These are phyloP conservation scores for Diplodia seriata DNA, from an alignment of 2,329 filamentous ascomycete genomes.

Conservation along the genomic window DNA sequence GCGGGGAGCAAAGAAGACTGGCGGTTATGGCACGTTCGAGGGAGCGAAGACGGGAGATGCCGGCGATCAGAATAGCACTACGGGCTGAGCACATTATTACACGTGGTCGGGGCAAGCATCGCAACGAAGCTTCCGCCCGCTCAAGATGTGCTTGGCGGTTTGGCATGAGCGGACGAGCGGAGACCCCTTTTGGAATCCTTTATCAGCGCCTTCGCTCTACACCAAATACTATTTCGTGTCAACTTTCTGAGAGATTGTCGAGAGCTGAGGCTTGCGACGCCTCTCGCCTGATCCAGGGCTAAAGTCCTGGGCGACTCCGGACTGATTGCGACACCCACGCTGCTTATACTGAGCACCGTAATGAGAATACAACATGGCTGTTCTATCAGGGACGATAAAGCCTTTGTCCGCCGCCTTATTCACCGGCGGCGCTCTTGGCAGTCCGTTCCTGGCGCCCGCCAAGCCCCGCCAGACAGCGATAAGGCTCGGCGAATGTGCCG, in stretches of 20 bases:
- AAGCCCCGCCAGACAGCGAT: conserved; percentile 9
- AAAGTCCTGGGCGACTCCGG: too few species aligned
- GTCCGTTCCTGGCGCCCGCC: neutral
- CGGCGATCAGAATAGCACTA: neutral
- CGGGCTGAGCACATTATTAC: neutral
- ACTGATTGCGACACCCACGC: neutral
- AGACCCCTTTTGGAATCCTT: neutral
- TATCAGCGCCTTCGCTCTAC: neutral
- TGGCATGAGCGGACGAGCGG: neutral
- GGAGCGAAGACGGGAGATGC: neutral
- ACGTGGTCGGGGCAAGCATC: neutral
- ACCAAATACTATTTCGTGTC: conserved; percentile 11
- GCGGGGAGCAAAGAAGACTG: conserved; percentile 6
- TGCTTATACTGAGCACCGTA: neutral
- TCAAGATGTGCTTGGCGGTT: conserved; percentile 15
- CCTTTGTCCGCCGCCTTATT: conserved; percentile 25
- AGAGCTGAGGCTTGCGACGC: neutral
- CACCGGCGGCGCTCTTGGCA: conserved; percentile 25
- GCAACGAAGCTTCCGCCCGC: neutral
- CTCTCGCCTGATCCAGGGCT: conserved; percentile 1
- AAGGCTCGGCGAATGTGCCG: conserved; percentile 10
- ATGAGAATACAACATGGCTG: conserved; percentile 3
- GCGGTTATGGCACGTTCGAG: neutral
- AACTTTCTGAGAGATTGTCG: neutral
- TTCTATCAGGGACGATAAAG: conserved; percentile 2